phyloP scores from a whole-genome alignment of 1,284 basidiomycete species.

The Leccinum pallidistipes region DNA sequence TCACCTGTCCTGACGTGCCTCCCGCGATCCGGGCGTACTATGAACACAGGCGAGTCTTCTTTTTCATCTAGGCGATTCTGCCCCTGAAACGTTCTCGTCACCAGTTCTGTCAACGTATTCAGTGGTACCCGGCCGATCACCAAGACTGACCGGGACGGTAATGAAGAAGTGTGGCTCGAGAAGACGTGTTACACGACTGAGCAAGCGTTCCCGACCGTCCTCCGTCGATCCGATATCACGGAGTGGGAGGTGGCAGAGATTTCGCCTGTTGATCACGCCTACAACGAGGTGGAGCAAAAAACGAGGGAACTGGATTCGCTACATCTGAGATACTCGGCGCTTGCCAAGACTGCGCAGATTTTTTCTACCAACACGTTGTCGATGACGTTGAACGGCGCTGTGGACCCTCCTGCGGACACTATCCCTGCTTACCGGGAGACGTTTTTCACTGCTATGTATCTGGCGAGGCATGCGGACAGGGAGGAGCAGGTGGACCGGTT shows the following conservation, averaged over 20 bases:
- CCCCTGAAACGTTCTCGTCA: not conserved
- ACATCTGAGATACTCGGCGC: conserved; percentile 68
- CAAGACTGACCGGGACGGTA: conserved; percentile 58
- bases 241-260: conserved; percentile 75
- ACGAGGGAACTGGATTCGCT: conserved; percentile 74
- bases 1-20: conserved; percentile 85
- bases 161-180: conserved; percentile 84
- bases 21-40: conserved; percentile 82
- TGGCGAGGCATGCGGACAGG: conserved; percentile 69
- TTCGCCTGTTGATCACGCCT: conserved; percentile 84
- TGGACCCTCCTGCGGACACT: conserved; percentile 74
- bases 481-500: conserved; percentile 71
- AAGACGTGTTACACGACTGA: conserved; percentile 88
- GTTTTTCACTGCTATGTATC: conserved; percentile 77
- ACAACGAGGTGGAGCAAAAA: conserved; percentile 77
- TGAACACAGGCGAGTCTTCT: conserved; percentile 67
- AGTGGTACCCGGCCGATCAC: conserved; percentile 73
- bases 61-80: not conserved
- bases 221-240: conserved; percentile 89
- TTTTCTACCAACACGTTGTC: conserved; percentile 84
- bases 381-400: conserved; percentile 85
- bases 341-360: conserved; percentile 73
- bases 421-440: conserved; percentile 75
- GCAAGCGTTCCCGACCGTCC: conserved; percentile 89
- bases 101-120: conserved; percentile 79